Evolutionary conservation across 805 yeast species (phyloP).

Genomic region (Candida parachauliodes): DNA sequence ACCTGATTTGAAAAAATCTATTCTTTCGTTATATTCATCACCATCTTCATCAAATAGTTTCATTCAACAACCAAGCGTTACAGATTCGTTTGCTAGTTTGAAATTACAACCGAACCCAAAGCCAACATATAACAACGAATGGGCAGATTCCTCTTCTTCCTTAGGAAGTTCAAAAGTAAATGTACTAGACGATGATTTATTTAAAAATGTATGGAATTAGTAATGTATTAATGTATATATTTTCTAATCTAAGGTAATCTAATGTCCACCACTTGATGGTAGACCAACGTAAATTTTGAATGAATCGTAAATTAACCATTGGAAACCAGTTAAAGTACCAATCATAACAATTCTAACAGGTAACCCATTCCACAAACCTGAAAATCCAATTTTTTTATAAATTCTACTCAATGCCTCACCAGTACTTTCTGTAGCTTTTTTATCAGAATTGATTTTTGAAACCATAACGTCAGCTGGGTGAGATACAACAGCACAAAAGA

Average conservation of each 20-base stretch:
- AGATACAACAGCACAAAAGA: conserved; percentile 90
- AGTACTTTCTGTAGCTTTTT: conserved; percentile 59
- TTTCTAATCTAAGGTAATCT: too few species aligned
- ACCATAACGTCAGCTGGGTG: conserved; percentile 99
- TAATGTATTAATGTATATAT: too few species aligned
- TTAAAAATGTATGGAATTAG: conserved; percentile 66
- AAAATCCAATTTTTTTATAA: conserved; percentile 79
- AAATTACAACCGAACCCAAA: conserved; percentile 2
- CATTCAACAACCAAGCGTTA: conserved; percentile 18
- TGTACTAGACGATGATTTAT: conserved; percentile 59
- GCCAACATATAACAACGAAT: conserved; percentile 28
- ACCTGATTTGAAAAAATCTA: conserved; percentile 89
- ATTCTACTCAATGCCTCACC: conserved; percentile 69
- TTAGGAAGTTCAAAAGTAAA: conserved; percentile 4
- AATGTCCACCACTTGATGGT: conserved; percentile 78
- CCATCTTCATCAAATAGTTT: conserved; percentile 47
- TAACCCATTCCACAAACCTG: conserved; percentile 92
- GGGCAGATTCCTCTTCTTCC: conserved; percentile 26
- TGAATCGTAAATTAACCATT: conserved; percentile 95
- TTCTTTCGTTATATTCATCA: conserved; percentile 77
- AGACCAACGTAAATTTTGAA: conserved; percentile 92
- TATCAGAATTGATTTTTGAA: conserved; percentile 79
- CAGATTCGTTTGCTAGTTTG: conserved; percentile 7
- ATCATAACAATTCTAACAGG: conserved; percentile 94
- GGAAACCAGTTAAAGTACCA: conserved; percentile 95